Conservation (phyloP, 2,329 filamentous ascomycete species). For the Emergomyces africanus region DNA sequence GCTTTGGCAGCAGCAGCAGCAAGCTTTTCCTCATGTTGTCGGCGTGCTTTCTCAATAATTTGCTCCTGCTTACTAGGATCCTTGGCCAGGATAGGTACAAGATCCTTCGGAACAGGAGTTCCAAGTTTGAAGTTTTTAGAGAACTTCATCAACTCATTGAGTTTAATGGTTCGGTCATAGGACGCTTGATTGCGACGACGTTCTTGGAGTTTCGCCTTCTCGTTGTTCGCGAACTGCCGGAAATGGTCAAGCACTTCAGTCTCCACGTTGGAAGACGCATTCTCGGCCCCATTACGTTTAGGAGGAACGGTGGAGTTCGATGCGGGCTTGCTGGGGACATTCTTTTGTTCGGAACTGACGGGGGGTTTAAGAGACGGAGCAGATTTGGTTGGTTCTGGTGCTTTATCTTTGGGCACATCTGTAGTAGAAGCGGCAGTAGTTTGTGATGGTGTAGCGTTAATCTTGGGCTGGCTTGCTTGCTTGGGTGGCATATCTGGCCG, state of each 20-base stretch:
- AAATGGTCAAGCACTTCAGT: constrained; percentile 50
- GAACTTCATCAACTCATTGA: constrained; percentile 93
- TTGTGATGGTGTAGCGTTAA: constrained; percentile 8
- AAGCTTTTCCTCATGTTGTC: constrained; percentile 51
- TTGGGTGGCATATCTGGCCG: constrained; percentile 31
- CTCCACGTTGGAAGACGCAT: constrained; percentile 48
- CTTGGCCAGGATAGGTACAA: constrained; percentile 92
- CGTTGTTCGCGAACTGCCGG: constrained; percentile 49
- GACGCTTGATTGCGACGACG: constrained; percentile 42
- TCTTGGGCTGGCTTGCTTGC: constrained; percentile 17
- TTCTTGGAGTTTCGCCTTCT: constrained; percentile 49
- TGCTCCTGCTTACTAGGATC: constrained; percentile 89
- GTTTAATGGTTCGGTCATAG: constrained; percentile 77
- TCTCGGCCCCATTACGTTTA: constrained; percentile 33
- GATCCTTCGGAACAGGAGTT: constrained; percentile 79
- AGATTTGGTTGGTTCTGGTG: constrained; percentile 11
- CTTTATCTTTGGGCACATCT: constrained; percentile 14
- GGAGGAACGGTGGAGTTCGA: constrained; percentile 28
- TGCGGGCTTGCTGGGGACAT: constrained; percentile 12
- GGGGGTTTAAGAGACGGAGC: constrained; percentile 13
- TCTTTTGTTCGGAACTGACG: constrained; percentile 17
- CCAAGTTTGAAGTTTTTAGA: constrained; percentile 86
- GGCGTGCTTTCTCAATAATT: constrained; percentile 78
- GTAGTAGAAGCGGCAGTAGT: constrained; percentile 9
- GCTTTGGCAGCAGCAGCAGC: constrained; percentile 11